Percentiles rank a stretch among this genome's conserved stretches.
These are phyloP conservation scores for Penicillium sp. DNA, from an alignment of 2,329 filamentous ascomycete species.

Conservation along the genomic window DNA sequence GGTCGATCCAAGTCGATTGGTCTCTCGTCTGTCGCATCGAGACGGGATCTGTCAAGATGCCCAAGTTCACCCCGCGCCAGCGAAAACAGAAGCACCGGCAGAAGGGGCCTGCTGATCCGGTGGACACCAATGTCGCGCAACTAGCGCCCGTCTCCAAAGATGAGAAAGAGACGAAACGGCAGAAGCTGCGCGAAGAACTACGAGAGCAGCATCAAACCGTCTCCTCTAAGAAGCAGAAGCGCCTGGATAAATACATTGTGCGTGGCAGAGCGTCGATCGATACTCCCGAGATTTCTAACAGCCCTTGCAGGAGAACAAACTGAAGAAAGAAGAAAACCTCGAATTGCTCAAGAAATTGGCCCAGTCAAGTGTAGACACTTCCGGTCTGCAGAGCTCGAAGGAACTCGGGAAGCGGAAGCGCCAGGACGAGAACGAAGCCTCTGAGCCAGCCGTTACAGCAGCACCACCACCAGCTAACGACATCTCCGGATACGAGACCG, in stretches of 20 bases:
- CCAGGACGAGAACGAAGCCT: constrained; percentile 53
- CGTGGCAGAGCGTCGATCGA: constrained; percentile 17
- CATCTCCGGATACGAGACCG: constrained; percentile 33
- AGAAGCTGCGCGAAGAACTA: constrained; percentile 54
- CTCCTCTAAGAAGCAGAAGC: constrained; percentile 64
- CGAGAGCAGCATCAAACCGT: constrained; percentile 55
- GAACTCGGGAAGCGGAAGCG: constrained; percentile 68
- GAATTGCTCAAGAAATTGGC: constrained; percentile 81
- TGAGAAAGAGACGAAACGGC: constrained; percentile 54
- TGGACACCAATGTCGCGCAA: constrained; percentile 50
- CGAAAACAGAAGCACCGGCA: constrained; percentile 55
- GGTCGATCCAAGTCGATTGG: constrained; percentile 6
- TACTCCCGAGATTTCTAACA: constrained; percentile 15
- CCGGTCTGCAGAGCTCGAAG: constrained; percentile 72
- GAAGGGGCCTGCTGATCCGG: constrained; percentile 29
- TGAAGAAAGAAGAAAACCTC: constrained; percentile 89
- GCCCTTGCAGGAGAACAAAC: constrained; percentile 69
- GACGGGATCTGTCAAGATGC: constrained; percentile 32
- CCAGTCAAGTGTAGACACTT: constrained; percentile 75
- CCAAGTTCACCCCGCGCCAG: constrained; percentile 55
- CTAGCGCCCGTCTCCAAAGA: constrained; percentile 48
- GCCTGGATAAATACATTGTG: constrained; percentile 66
- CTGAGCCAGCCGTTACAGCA: constrained; percentile 12
- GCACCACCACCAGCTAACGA: constrained; percentile 27
- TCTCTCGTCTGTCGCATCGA: constrained; percentile 14